Evolutionary conservation across 345 rosid genomes (phyloP), one percentile per base, ranked within the genome.

Genomic region (Eucalyptus cloeziana): DNA sequence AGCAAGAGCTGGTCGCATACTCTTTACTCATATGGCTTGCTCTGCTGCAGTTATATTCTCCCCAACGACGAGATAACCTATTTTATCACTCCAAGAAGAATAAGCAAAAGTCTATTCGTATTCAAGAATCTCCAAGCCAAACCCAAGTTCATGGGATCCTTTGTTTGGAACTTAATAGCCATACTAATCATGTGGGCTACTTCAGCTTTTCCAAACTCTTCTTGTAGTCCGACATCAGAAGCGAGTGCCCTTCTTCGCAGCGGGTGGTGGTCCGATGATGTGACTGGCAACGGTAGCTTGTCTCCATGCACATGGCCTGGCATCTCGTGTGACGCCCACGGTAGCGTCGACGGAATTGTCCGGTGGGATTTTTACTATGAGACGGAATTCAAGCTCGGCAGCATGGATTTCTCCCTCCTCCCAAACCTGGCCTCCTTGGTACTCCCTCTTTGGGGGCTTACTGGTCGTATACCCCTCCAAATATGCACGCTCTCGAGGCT

Each of bases 291-390:
- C 3, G 10, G 19, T 30, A 6, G 71, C 71, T 64, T 13, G 71
- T 0, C 71, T n/a, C 71, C 71, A 0, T 64, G 71, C 37, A 64
- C 0, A 16, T 64, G 71, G 71, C 10, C 5, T 14, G 8, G 33
- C 9, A 4, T 64, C 37, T 0, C 0, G 17, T n/a, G 71, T 16
- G 16, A 64, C 10, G 71, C 71, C 71, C 33, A 14, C 19, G 16
- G 71, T 0, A 64, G 33, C 37, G 33, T 30, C 40, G 4, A 37
- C 14, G 0, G 8, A 62, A 62, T 62, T 7, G 13, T 5, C 64
- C n/a, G 0, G n/a, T 13, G n/a, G n/a, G 1, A 1, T 58, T 2
- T 1, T 25, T 0, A 10, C 27, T 10, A 25, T 60, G 0, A 0
- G 31, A 5, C 0, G 15, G 31, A 27, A 0, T 14, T 30, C 9